Percentiles rank a stretch among this genome's conserved stretches.
Evolutionary conservation across 495 filamentous ascomycete species (phyloP).

Genomic region (Tuber aestivum): DNA sequence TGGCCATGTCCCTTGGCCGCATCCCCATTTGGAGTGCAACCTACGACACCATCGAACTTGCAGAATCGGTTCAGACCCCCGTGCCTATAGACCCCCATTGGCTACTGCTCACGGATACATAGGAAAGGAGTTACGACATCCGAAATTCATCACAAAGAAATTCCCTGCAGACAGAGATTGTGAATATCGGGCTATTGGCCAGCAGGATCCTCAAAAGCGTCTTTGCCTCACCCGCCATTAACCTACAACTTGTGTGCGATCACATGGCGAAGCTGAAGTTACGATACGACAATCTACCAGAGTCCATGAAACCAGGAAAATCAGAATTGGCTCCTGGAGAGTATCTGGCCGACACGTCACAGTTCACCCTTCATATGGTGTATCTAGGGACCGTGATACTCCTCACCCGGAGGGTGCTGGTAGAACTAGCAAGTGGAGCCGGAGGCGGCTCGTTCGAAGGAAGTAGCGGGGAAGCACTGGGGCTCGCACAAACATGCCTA

Average conservation of each 20-base stretch:
- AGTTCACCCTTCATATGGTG: conserved; percentile 19
- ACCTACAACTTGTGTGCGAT: conserved; percentile 9
- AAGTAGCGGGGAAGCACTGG: conserved; percentile 3
- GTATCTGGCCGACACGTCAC: conserved; percentile 1
- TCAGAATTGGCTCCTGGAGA: not conserved
- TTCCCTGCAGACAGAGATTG: conserved; percentile 12
- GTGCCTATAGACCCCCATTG: not conserved
- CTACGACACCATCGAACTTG: conserved; percentile 11
- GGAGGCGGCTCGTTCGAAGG: conserved; percentile 4
- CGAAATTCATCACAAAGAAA: conserved; percentile 5
- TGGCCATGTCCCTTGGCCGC: conserved; percentile 17
- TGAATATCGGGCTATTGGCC: conserved; percentile 15
- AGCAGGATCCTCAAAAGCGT: conserved; percentile 10
- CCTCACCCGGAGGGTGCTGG: conserved; percentile 15
- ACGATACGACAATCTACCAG: conserved; percentile 13
- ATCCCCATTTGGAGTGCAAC: conserved; percentile 12
- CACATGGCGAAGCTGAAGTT: conserved; percentile 11
- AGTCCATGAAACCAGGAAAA: conserved; percentile 6
- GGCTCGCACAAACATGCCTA: conserved; percentile 9
- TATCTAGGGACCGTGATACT: conserved; percentile 14
- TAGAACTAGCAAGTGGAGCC: conserved; percentile 4
- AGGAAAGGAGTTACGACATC: conserved; percentile 15
- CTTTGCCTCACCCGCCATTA: conserved; percentile 3
- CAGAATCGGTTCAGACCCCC: conserved; percentile 10
- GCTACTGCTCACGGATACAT: not conserved